These are phyloP conservation scores for Wallacemonas sp. DNA, from an alignment of 208 protist genomes.

Conservation along the genomic window DNA sequence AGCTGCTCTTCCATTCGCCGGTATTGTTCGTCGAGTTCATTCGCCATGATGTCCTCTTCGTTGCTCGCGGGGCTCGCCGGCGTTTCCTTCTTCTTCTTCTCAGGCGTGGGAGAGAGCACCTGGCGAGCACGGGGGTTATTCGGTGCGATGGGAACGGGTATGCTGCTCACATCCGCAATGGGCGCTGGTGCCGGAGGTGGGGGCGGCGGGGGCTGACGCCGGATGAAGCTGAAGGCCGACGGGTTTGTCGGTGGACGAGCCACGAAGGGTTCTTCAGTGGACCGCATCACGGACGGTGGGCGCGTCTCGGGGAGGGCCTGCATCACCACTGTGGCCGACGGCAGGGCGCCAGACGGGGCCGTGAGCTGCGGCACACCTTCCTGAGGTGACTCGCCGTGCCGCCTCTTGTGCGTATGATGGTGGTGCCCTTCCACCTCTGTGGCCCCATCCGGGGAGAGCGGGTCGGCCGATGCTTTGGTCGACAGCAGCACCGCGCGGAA, in stretches of 20 bases:
- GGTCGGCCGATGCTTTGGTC: too few species aligned
- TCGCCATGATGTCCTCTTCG: not conserved
- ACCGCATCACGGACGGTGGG: not conserved
- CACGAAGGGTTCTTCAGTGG: not conserved
- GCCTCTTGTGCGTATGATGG: not conserved
- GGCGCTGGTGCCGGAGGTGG: not conserved
- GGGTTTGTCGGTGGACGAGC: not conserved
- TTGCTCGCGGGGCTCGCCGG: not conserved
- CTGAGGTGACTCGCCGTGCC: not conserved
- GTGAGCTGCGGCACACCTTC: too few species aligned
- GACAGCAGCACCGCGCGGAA: not conserved
- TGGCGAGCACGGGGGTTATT: not conserved
- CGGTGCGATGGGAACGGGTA: not conserved
- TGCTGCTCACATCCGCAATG: not conserved
- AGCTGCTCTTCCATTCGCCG: slow-evolving; percentile 15
- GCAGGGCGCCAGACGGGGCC: too few species aligned
- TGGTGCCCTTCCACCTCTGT: not conserved
- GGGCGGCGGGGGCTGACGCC: not conserved
- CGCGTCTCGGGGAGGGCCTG: too few species aligned
- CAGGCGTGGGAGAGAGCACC: not conserved
- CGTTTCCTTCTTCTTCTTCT: not conserved
- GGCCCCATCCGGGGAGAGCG: too few species aligned
- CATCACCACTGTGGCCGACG: too few species aligned
- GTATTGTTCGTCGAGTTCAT: slow-evolving; percentile 6
- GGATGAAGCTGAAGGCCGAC: slow-evolving; percentile 11